Conservation (phyloP, 768 basidiomycete species). For the Kwoniella sp. region DNA sequence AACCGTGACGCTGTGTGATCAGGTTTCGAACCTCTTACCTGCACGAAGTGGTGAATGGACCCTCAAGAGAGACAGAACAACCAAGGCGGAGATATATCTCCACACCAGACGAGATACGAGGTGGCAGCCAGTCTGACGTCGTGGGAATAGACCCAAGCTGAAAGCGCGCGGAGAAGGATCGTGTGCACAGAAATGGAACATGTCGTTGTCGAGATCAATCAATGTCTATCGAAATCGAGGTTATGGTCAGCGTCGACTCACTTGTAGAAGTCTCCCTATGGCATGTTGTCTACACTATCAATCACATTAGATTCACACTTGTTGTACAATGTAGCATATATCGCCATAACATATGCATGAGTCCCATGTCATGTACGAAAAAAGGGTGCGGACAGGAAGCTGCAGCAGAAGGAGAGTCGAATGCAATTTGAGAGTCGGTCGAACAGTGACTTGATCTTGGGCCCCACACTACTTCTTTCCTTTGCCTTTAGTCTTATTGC, state of each 20-base stretch:
- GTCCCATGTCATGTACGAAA: not conserved
- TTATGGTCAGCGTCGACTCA: not conserved
- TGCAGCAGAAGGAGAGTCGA: not conserved
- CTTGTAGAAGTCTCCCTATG: not conserved
- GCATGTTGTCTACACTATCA: not conserved
- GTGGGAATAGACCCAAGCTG: too few species aligned
- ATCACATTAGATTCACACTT: not conserved
- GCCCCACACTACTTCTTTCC: conserved; percentile 21
- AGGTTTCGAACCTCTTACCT: conserved; percentile 73
- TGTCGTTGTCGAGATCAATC: too few species aligned
- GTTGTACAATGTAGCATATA: not conserved
- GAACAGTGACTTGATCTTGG: too few species aligned
- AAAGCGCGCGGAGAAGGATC: not conserved
- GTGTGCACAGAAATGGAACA: too few species aligned
- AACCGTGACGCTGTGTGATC: not conserved
- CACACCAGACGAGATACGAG: conserved; percentile 67
- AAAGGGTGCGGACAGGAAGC: not conserved
- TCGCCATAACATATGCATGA: not conserved
- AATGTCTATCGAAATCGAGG: not conserved
- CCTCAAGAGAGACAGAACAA: conserved; percentile 58
- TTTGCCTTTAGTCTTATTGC: conserved; percentile 32
- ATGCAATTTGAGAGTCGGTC: not conserved
- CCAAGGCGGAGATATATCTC: conserved; percentile 69
- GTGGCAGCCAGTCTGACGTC: conserved; percentile 34
- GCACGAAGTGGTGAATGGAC: conserved; percentile 73